Evolutionary conservation across 129 eudicot genomes (phyloP).

Genomic region (Artemisia annua): DNA sequence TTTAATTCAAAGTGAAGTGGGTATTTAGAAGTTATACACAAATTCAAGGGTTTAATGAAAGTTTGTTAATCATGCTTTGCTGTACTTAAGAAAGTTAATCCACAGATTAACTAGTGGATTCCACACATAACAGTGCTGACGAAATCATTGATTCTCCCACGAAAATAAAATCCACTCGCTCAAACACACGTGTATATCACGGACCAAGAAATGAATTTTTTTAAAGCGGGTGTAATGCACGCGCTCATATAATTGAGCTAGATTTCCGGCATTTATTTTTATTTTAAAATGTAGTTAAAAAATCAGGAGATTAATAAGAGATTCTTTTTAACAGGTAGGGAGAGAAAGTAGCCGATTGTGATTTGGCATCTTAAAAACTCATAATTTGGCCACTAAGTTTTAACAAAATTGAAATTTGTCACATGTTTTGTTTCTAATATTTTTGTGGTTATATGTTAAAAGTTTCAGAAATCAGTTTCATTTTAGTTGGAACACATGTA

Average conservation of each 20-base stretch:
- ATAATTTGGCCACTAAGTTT: slow-evolving; percentile 26
- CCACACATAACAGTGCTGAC: slow-evolving; percentile 36
- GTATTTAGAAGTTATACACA: background rate
- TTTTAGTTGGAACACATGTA: no score
- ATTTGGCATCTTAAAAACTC: slow-evolving; percentile 31
- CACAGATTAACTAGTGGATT: slow-evolving; percentile 38
- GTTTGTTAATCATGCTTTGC: slow-evolving; percentile 30
- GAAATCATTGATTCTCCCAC: slow-evolving; percentile 40
- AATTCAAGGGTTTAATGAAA: slow-evolving; percentile 13
- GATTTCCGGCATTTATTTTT: slow-evolving; percentile 20
- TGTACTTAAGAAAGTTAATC: slow-evolving; percentile 32
- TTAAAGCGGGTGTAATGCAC: background rate
- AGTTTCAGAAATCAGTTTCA: no score
- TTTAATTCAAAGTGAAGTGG: background rate
- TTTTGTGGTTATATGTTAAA: background rate
- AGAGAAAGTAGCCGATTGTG: slow-evolving; percentile 39
- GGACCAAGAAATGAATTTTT: slow-evolving; percentile 5
- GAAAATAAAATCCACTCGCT: slow-evolving; percentile 5
- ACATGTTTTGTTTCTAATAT: background rate
- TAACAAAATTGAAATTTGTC: background rate
- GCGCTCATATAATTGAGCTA: slow-evolving; percentile 23
- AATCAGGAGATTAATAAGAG: slow-evolving; percentile 24
- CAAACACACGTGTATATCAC: background rate
- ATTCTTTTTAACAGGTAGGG: slow-evolving; percentile 37
- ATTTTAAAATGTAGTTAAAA: slow-evolving; percentile 7